A percentile compares a stretch with the other conserved stretches of the same genome.
These are phyloP conservation scores for Tulasnella sp. DNA, from an alignment of 768 basidiomycete species.

Conservation along the genomic window DNA sequence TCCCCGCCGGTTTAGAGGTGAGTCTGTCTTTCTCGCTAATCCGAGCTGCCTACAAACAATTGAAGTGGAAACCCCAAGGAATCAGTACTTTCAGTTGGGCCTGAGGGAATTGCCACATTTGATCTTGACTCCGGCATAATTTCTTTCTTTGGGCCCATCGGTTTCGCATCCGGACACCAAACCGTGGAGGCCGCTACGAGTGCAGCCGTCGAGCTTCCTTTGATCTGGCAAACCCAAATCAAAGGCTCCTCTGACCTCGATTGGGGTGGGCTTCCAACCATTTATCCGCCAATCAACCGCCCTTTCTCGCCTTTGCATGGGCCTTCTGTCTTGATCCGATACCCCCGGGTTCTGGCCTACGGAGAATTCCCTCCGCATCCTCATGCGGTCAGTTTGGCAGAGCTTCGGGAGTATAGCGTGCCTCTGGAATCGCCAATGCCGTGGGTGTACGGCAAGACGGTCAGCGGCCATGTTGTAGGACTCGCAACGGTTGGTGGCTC, in stretches of 20 bases:
- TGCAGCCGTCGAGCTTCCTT: neutral
- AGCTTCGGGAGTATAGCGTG: neutral
- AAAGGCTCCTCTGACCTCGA: neutral
- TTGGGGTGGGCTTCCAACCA: neutral
- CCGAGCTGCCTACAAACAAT: neutral
- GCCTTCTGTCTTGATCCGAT: neutral
- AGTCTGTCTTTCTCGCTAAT: neutral
- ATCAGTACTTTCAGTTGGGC: neutral
- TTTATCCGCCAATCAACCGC: neutral
- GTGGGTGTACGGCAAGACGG: neutral
- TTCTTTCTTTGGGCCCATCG: conserved; percentile 1
- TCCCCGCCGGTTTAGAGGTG: neutral
- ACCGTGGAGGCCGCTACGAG: neutral
- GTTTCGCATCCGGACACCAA: neutral
- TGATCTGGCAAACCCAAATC: neutral
- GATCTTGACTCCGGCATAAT: neutral
- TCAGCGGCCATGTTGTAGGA: neutral
- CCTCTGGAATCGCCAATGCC: neutral
- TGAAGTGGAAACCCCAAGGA: neutral
- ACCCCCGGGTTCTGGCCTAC: neutral
- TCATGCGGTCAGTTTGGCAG: neutral
- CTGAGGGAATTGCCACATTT: neutral
- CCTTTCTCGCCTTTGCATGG: neutral
- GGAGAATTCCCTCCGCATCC: conserved; percentile 4
- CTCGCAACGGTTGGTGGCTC: neutral